Conservation (phyloP, 2,329 filamentous ascomycete genomes). For the Coleophoma cylindrospora region DNA sequence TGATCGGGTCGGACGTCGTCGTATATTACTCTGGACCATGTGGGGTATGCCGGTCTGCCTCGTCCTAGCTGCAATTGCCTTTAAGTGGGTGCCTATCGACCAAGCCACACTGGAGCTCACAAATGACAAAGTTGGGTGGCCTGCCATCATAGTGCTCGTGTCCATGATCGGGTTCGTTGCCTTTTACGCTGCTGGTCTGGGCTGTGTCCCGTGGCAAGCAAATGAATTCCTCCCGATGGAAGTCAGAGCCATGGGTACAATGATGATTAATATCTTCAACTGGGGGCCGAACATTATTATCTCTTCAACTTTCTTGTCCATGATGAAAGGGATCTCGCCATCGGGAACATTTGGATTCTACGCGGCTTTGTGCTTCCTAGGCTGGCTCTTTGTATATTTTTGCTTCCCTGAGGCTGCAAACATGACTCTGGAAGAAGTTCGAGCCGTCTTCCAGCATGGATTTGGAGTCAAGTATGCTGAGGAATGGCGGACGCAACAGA, state of each 20-base stretch:
- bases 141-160: constrained; percentile 1
- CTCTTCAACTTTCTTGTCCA: constrained; percentile 41
- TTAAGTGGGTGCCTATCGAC: constrained; percentile 39
- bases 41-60: constrained; percentile 41
- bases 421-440: constrained; percentile 43
- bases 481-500: constrained; percentile 20
- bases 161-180: constrained; percentile 19
- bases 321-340: constrained; percentile 42
- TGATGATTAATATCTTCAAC: constrained; percentile 41
- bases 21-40: constrained; percentile 36
- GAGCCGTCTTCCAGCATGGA: constrained; percentile 38
- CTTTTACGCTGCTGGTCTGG: constrained; percentile 38
- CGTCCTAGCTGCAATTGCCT: constrained; percentile 36
- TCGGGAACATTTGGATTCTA: constrained; percentile 46
- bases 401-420: constrained; percentile 47
- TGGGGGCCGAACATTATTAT: constrained; percentile 45
- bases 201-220: constrained; percentile 40
- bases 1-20: constrained; percentile 39
- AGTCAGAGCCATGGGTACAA: constrained; percentile 41
- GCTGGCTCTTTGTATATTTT: constrained; percentile 40
- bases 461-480: constrained; percentile 37
- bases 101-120: constrained; percentile 23
- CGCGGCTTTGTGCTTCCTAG: constrained; percentile 39
- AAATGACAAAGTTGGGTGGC: constrained; percentile 20
- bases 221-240: constrained; percentile 42